Percentiles rank a stretch among this genome's conserved stretches.
Evolutionary conservation across 768 basidiomycete species (phyloP).

Genomic region (Hemileccinum rubropunctum): DNA sequence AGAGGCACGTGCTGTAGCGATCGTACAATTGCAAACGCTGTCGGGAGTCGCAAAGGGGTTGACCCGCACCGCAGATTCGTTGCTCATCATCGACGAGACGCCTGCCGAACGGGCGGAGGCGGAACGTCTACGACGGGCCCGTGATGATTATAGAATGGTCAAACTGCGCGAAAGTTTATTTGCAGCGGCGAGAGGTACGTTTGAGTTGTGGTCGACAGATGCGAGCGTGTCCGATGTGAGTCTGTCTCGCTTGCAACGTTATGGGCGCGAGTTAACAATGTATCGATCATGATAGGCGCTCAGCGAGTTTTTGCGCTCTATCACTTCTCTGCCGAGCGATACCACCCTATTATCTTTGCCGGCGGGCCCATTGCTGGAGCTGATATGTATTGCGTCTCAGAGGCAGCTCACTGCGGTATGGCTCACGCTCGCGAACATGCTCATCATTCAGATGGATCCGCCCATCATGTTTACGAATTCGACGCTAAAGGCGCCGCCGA

Average conservation of each 20-base stretch:
- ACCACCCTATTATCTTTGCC: constrained; percentile 78
- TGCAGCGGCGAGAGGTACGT: constrained; percentile 51
- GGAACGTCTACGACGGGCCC: constrained; percentile 54
- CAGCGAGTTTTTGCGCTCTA: constrained; percentile 82
- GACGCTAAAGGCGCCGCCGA: constrained; percentile 51
- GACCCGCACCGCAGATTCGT: constrained; percentile 69
- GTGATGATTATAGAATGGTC: constrained; percentile 61
- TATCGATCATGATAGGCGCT: constrained; percentile 48
- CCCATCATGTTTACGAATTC: constrained; percentile 41
- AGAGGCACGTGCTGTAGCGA: constrained; percentile 61
- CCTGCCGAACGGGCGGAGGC: constrained; percentile 49
- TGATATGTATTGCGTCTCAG: constrained; percentile 71
- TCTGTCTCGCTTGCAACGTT: constrained; percentile 21
- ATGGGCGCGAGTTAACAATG: background rate
- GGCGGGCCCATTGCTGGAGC: constrained; percentile 75
- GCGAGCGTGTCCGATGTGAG: constrained; percentile 73
- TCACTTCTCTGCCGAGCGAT: constrained; percentile 77
- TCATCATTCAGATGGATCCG: constrained; percentile 81
- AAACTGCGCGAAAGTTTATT: constrained; percentile 69
- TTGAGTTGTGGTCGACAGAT: constrained; percentile 80
- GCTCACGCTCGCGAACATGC: constrained; percentile 78
- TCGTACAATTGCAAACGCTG: constrained; percentile 76
- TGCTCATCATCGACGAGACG: constrained; percentile 57
- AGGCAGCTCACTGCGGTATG: constrained; percentile 77
- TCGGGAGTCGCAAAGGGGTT: constrained; percentile 87